These are phyloP conservation scores for Lentinula boryana DNA, from an alignment of 768 basidiomycete species.

Conservation along the genomic window DNA sequence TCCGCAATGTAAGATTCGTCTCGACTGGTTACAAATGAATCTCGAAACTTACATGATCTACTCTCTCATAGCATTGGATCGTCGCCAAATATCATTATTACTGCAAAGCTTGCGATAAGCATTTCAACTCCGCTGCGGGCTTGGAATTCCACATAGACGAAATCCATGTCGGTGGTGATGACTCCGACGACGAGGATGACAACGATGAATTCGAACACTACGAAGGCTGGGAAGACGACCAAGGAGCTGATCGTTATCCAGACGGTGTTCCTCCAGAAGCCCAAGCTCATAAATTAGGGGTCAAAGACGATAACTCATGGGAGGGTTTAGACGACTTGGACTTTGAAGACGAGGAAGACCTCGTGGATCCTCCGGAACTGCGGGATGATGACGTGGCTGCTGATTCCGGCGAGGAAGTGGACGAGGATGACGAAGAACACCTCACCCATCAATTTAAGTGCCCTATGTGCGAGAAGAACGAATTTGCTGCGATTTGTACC, in stretches of 20 bases:
- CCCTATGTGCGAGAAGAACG: slow-evolving; percentile 1
- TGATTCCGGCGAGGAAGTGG: not conserved
- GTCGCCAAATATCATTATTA: not conserved
- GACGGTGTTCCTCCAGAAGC: not conserved
- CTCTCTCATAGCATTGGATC: not conserved
- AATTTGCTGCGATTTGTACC: not conserved
- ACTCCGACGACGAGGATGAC: not conserved
- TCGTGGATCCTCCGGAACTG: not conserved
- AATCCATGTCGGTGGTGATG: not conserved
- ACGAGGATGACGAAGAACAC: not conserved
- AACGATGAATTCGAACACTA: not conserved
- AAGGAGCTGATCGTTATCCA: not conserved
- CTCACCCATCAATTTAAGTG: not conserved
- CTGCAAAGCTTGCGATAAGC: not conserved
- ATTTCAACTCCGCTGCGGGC: not conserved
- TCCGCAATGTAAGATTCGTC: slow-evolving; percentile 1
- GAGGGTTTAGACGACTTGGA: not conserved
- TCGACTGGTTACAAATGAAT: not conserved
- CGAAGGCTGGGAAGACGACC: slow-evolving; percentile 5
- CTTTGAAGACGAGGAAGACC: slow-evolving; percentile 3
- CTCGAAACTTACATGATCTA: not conserved
- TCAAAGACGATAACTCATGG: not conserved
- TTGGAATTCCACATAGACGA: slow-evolving; percentile 1
- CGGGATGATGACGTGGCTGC: not conserved
- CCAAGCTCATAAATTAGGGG: not conserved